Base-by-base conservation (phyloP, 78 protist genomes). In the Anaeramoeba flamelloides region DNA sequence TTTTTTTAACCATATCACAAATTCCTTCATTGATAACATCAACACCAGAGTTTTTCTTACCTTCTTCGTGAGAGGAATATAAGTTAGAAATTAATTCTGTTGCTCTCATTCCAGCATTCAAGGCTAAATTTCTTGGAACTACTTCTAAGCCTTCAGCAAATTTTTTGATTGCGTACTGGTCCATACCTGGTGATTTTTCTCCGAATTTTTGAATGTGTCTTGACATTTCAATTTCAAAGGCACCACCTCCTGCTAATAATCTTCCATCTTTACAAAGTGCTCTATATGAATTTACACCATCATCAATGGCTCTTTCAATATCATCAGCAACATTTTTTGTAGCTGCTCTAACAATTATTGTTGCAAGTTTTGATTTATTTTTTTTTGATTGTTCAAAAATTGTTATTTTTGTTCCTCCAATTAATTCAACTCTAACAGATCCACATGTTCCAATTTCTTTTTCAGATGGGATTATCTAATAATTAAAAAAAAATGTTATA, bases 221-320 rank as follows among this genome's bases (percentile, higher is more conserved):
- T 12, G 97, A 89, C 1, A 91, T 85, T 86, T 83, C 95, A 34
- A 92, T 84, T 78, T 97, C 99, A 30, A 81, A 38, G 26, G 98
- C 98, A 75, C 98, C 98, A 37, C 94, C 99, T 69, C 99, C 99
- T 31, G 98, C 88, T 4, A 95, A 79, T 69, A 93, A 85, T 31
- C 95, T 80, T 39, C 85, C 86, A 85, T 95, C 97, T 83, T 79
- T 79, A n/a, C 85, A 79, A 75, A 85, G 74, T 36, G 91, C 86
- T 90, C 93, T 92, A 90, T 80, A 87, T 17, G 82, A 89, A 82
- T 92, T 92, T 80, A 96, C 92, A 53, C 94, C 99, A 84, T 93
- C 94, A 64, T 76, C 93, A 77, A 97, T 81, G 38, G 99, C 97
- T 33, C 99, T 89, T 89, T 92, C 97, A 32, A 93, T 82, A 79